Percentiles rank a stretch among this genome's conserved stretches.
Evolutionary conservation across 2,329 filamentous ascomycete genomes (phyloP).

Genomic region (Phaeosphaeriaceae sp.): DNA sequence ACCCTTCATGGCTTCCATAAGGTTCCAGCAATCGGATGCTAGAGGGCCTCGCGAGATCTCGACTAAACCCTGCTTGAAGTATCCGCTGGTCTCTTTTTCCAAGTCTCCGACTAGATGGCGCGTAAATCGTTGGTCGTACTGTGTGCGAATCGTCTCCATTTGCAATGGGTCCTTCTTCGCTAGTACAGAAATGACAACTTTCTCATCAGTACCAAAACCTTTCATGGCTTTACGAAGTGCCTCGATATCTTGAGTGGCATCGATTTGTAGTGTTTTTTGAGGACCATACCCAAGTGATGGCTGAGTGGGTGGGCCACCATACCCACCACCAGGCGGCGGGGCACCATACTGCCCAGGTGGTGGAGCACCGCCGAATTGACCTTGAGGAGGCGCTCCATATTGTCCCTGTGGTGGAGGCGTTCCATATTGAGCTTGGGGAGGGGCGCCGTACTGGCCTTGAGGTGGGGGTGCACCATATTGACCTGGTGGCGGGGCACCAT

Average conservation of each 20-base stretch:
- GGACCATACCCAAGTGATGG: constrained; percentile 76
- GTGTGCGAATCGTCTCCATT: constrained; percentile 66
- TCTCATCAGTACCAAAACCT: constrained; percentile 89
- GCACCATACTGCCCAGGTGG: constrained; percentile 30
- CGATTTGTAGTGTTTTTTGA: constrained; percentile 63
- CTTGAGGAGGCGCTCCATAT: constrained; percentile 36
- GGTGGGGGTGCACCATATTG: constrained; percentile 27
- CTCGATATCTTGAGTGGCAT: constrained; percentile 73
- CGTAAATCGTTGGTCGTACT: constrained; percentile 67
- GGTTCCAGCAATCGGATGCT: constrained; percentile 72
- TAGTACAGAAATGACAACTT: constrained; percentile 72
- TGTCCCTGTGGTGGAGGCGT: constrained; percentile 34
- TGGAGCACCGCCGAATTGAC: constrained; percentile 27
- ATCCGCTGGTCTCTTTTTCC: constrained; percentile 73
- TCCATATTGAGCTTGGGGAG: constrained; percentile 28
- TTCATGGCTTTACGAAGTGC: constrained; percentile 85
- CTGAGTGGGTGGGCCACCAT: constrained; percentile 47
- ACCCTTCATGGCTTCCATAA: constrained; percentile 76
- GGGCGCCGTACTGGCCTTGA: constrained; percentile 25
- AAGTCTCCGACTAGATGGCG: constrained; percentile 76
- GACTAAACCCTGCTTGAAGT: constrained; percentile 76
- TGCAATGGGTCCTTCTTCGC: constrained; percentile 79
- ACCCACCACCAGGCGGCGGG: constrained; percentile 45
- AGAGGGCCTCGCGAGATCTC: constrained; percentile 81
- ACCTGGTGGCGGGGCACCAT: constrained; percentile 40